A percentile compares a stretch with the other conserved stretches of the same genome.
Evolutionary conservation across 2,329 filamentous ascomycete species (phyloP).

Genomic region (Fusarium euwallaceae): DNA sequence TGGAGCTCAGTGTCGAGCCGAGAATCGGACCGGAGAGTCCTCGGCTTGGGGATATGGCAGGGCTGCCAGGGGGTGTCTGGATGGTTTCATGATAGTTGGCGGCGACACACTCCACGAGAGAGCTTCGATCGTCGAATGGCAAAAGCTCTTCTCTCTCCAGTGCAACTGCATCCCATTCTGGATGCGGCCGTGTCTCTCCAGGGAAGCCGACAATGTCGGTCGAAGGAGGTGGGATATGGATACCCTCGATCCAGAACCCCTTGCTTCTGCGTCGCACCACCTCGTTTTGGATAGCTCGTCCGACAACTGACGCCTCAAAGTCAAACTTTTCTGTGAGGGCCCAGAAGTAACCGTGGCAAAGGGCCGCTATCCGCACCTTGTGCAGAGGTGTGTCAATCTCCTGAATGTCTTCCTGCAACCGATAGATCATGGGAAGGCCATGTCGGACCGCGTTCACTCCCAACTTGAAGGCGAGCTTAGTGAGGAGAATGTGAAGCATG

Average conservation of each 20-base stretch:
- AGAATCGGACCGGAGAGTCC: slow-evolving; percentile 73
- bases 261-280: slow-evolving; percentile 80
- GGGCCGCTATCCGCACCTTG: slow-evolving; percentile 83
- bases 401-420: slow-evolving; percentile 86
- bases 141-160: slow-evolving; percentile 74
- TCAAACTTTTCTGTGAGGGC: slow-evolving; percentile 81
- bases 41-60: slow-evolving; percentile 76
- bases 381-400: slow-evolving; percentile 73
- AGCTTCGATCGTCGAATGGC: slow-evolving; percentile 80
- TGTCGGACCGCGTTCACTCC: slow-evolving; percentile 85
- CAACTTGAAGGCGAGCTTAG: slow-evolving; percentile 79
- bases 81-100: slow-evolving; percentile 75
- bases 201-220: slow-evolving; percentile 72
- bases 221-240: slow-evolving; percentile 77
- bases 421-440: slow-evolving; percentile 89
- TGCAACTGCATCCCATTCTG: slow-evolving; percentile 63
- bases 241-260: slow-evolving; percentile 82
- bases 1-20: slow-evolving; percentile 59
- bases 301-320: slow-evolving; percentile 77
- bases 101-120: slow-evolving; percentile 81
- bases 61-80: slow-evolving; percentile 76
- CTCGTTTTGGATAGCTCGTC: slow-evolving; percentile 80
- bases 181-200: slow-evolving; percentile 59
- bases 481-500: slow-evolving; percentile 81
- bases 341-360: slow-evolving; percentile 93